These are phyloP conservation scores for Vaucheria bursata DNA, from an alignment of 352 stramenopile genomes.

Conservation along the genomic window DNA sequence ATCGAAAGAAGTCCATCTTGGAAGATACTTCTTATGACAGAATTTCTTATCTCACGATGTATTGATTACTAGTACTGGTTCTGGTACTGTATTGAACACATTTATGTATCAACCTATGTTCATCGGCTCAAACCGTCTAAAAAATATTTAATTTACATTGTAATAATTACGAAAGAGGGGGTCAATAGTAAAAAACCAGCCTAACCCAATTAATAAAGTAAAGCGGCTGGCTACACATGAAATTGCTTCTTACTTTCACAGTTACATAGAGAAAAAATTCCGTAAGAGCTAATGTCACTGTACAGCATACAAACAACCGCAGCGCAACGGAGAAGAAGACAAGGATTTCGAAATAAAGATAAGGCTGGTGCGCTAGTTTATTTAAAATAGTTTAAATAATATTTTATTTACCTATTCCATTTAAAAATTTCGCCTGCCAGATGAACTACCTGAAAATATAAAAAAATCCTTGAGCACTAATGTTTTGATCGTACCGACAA, in stretches of 20 bases:
- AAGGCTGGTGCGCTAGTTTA: slow-evolving; percentile 18
- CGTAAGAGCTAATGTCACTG: slow-evolving; percentile 8
- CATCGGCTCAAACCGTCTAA: too few species aligned
- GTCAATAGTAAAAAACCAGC: too few species aligned
- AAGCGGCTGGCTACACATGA: not conserved
- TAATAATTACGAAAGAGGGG: too few species aligned
- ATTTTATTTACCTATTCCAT: slow-evolving; percentile 30
- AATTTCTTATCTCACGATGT: too few species aligned
- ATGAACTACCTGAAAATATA: slow-evolving; percentile 26
- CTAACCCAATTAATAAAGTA: too few species aligned
- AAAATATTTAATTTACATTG: too few species aligned
- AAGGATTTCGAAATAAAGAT: not conserved
- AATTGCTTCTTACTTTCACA: not conserved
- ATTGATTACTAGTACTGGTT: too few species aligned
- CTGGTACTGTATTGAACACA: too few species aligned
- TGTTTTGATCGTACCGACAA: not conserved
- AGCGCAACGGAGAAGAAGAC: slow-evolving; percentile 3
- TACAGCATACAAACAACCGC: too few species aligned
- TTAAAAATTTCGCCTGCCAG: slow-evolving; percentile 37
- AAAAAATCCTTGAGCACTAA: not conserved
- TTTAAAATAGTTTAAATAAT: slow-evolving; percentile 18
- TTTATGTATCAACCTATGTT: too few species aligned
- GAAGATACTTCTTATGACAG: too few species aligned
- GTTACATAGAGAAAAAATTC: not conserved
- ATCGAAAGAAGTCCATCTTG: too few species aligned